phyloP scores from a whole-genome alignment of 257 asterid species.

The Orobanche coerulescens region DNA sequence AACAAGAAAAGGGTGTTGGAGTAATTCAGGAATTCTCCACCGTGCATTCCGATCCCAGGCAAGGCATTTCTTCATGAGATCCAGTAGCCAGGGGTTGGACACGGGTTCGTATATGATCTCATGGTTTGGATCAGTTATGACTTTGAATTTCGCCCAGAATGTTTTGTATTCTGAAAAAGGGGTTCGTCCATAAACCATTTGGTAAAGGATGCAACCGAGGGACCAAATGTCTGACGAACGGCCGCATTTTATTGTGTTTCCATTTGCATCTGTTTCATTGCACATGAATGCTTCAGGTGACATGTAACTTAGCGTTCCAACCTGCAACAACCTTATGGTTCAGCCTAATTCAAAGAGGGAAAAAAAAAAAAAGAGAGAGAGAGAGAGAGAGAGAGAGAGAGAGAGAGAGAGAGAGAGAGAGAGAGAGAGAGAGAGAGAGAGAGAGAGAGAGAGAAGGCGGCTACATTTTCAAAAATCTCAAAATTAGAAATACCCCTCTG shows the following conservation, averaged over 20 bases:
- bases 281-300: slow-evolving; percentile 99
- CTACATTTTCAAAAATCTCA: background rate
- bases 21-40: slow-evolving; percentile 85
- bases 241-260: slow-evolving; percentile 89
- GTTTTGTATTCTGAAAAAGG: slow-evolving; percentile 90
- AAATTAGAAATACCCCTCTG: background rate
- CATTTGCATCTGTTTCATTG: slow-evolving; percentile 81
- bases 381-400: too few relatives aligned
- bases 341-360: too few relatives aligned
- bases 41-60: slow-evolving; percentile 89
- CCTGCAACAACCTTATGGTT: too few relatives aligned
- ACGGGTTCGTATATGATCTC: slow-evolving; percentile 64
- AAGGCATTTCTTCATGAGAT: slow-evolving; percentile 91
- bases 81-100: slow-evolving; percentile 85
- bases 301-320: slow-evolving; percentile 97
- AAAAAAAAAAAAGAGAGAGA: too few relatives aligned
- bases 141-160: slow-evolving; percentile 97
- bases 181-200: slow-evolving; percentile 95
- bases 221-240: slow-evolving; percentile 98
- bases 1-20: slow-evolving; percentile 90
- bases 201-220: slow-evolving; percentile 96
- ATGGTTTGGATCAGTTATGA: slow-evolving; percentile 83
- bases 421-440: too few relatives aligned
- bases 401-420: too few relatives aligned
- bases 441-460: background rate